phyloP scores from a whole-genome alignment of 352 stramenopile genomes.

The Phytophthora fragariae region DNA sequence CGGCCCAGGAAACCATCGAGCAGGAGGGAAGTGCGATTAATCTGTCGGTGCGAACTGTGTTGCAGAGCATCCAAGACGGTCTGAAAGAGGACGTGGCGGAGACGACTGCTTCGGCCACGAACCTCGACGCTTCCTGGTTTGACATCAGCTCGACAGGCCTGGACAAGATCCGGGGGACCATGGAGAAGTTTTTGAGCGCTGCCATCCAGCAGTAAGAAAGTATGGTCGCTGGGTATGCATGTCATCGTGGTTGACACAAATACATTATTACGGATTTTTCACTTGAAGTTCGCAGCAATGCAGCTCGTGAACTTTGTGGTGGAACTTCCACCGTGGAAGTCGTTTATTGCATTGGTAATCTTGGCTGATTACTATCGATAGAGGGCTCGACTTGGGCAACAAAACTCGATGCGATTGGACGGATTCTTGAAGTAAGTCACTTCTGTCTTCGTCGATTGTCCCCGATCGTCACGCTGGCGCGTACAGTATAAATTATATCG shows the following conservation, averaged over 20 bases:
- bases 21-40: constrained; percentile 11
- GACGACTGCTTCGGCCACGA: constrained; percentile 7
- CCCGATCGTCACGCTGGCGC: background rate
- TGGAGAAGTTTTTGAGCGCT: constrained; percentile 36
- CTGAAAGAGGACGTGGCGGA: constrained; percentile 26
- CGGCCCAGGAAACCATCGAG: constrained; percentile 1
- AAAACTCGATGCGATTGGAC: too few relatives aligned
- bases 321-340: too few relatives aligned
- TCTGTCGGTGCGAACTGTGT: constrained; percentile 29
- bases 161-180: constrained; percentile 30
- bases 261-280: background rate
- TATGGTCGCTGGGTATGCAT: too few relatives aligned
- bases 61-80: constrained; percentile 35
- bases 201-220: constrained; percentile 22
- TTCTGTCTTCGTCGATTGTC: too few relatives aligned
- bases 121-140: constrained; percentile 45
- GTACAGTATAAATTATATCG: constrained; percentile 1
- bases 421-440: too few relatives aligned
- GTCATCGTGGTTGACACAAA: too few relatives aligned
- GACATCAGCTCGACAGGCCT: constrained; percentile 38
- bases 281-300: too few relatives aligned
- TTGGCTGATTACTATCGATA: too few relatives aligned
- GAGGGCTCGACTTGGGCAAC: too few relatives aligned
- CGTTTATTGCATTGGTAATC: too few relatives aligned
- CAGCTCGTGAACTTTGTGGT: too few relatives aligned